Percentiles rank a stretch among this genome's conserved stretches.
phyloP scores from a whole-genome alignment of 148 eudicot genomes.

The Simmondsia chinensis region DNA sequence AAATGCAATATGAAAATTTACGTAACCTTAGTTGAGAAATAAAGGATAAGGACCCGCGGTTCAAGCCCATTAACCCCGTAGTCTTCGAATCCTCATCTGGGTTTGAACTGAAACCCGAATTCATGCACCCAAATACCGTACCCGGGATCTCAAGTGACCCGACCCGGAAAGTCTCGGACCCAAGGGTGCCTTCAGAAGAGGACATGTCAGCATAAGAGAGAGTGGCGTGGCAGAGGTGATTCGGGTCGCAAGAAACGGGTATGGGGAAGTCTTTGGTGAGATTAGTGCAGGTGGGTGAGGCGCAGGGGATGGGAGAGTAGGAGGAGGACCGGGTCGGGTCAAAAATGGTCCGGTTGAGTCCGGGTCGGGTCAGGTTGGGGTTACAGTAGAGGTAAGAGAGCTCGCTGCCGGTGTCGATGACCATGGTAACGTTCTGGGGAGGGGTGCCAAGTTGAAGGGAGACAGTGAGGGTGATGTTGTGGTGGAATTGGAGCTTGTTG shows the following conservation, averaged over 20 bases:
- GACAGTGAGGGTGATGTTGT: slow-evolving; percentile 34
- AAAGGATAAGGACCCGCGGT: slow-evolving; percentile 24
- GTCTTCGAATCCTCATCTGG: slow-evolving; percentile 30
- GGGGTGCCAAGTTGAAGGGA: slow-evolving; percentile 32
- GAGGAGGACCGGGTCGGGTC: slow-evolving; percentile 16
- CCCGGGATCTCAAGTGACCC: slow-evolving; percentile 13
- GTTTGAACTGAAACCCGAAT: slow-evolving; percentile 24
- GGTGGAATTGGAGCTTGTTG: slow-evolving; percentile 34
- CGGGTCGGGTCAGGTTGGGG: neutral
- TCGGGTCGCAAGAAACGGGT: slow-evolving; percentile 28
- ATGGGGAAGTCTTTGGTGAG: slow-evolving; percentile 27
- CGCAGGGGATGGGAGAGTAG: slow-evolving; percentile 23
- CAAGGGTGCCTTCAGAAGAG: slow-evolving; percentile 29
- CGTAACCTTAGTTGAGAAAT: slow-evolving; percentile 23
- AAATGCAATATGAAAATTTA: slow-evolving; percentile 32
- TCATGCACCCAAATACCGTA: slow-evolving; percentile 32
- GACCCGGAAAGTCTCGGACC: slow-evolving; percentile 18
- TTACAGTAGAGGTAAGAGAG: slow-evolving; percentile 36
- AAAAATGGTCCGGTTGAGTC: slow-evolving; percentile 10
- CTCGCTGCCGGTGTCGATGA: slow-evolving; percentile 43
- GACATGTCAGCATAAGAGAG: slow-evolving; percentile 36
- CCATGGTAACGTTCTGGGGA: slow-evolving; percentile 40
- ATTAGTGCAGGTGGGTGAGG: slow-evolving; percentile 24
- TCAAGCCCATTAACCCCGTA: slow-evolving; percentile 34
- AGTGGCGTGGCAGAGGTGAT: slow-evolving; percentile 26